Evolutionary conservation across 2,329 filamentous ascomycete genomes (phyloP).

Genomic region (Didymella lethalis): DNA sequence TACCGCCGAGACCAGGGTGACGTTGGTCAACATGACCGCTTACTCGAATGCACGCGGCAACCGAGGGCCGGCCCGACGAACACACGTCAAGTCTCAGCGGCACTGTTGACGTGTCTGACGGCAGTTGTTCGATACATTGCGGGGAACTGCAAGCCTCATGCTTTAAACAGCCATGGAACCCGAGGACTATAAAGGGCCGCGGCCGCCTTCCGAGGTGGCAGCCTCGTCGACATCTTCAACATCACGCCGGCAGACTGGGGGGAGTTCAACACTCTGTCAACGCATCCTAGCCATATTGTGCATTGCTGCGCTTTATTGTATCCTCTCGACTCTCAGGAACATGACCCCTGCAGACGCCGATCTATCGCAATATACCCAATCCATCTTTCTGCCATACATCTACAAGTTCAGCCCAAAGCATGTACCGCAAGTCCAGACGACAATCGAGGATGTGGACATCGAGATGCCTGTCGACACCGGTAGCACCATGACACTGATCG

Average conservation of each 20-base stretch:
- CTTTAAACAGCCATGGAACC: conserved; percentile 34
- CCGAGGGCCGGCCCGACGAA: conserved; percentile 3
- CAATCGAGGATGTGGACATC: conserved; percentile 38
- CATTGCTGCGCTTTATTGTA: conserved; percentile 14
- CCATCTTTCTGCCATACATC: conserved; percentile 47
- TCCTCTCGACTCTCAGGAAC: conserved; percentile 13
- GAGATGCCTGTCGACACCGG: conserved; percentile 48
- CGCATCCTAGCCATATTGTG: conserved; percentile 17
- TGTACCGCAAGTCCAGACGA: conserved; percentile 39
- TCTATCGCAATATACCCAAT: conserved; percentile 27
- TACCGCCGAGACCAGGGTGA: conserved; percentile 2
- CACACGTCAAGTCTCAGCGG: conserved; percentile 15
- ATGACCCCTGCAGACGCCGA: conserved; percentile 25
- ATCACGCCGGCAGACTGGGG: conserved; percentile 10
- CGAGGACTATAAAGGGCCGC: conserved; percentile 26
- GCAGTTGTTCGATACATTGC: conserved; percentile 14
- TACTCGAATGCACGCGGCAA: neutral
- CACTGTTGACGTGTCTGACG: conserved; percentile 25
- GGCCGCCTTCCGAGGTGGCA: conserved; percentile 12
- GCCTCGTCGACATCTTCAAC: conserved; percentile 28
- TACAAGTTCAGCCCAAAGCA: conserved; percentile 37
- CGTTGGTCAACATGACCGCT: conserved; percentile 2
- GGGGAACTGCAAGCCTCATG: conserved; percentile 22
- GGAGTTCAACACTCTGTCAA: conserved; percentile 35
- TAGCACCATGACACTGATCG: conserved; percentile 46